Conservation (phyloP, 2,329 filamentous ascomycete species). For the Ceratocystis papillata region DNA sequence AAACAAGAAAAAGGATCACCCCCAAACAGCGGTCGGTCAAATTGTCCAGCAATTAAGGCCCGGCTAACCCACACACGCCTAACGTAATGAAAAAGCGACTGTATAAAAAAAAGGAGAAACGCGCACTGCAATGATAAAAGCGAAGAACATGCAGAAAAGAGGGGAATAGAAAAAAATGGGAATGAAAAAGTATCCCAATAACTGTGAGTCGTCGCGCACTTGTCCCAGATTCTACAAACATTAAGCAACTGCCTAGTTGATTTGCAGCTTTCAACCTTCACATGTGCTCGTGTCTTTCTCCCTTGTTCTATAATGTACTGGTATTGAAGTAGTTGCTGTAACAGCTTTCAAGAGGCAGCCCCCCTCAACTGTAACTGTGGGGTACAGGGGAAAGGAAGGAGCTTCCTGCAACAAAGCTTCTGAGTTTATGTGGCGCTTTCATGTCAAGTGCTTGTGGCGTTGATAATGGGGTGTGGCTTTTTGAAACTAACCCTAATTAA, state of each 20-base stretch:
- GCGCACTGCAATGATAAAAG: not conserved
- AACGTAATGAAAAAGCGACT: not conserved
- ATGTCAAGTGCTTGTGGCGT: not conserved
- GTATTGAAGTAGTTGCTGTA: slow-evolving; percentile 1
- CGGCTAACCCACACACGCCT: not conserved
- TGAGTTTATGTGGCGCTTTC: not conserved
- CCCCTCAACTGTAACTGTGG: not conserved
- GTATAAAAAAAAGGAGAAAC: not conserved
- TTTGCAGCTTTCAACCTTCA: slow-evolving; percentile 1
- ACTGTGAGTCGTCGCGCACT: not conserved
- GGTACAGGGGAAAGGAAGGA: slow-evolving; percentile 4
- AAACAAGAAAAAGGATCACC: not conserved
- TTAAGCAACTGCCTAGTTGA: slow-evolving; percentile 1
- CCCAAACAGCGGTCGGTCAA: slow-evolving; percentile 1
- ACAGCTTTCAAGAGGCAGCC: not conserved
- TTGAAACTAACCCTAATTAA: not conserved
- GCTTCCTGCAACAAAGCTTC: not conserved
- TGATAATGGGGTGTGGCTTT: not conserved
- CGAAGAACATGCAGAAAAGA: slow-evolving; percentile 2
- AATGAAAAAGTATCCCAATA: not conserved
- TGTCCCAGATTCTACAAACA: not conserved
- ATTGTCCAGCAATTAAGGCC: slow-evolving; percentile 6
- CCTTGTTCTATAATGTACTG: too few relatives aligned
- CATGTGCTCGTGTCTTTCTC: not conserved
- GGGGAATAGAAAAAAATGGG: not conserved